Conservation (phyloP, 108 stramenopile species). For the Mayamaea pseudoterrestris region DNA sequence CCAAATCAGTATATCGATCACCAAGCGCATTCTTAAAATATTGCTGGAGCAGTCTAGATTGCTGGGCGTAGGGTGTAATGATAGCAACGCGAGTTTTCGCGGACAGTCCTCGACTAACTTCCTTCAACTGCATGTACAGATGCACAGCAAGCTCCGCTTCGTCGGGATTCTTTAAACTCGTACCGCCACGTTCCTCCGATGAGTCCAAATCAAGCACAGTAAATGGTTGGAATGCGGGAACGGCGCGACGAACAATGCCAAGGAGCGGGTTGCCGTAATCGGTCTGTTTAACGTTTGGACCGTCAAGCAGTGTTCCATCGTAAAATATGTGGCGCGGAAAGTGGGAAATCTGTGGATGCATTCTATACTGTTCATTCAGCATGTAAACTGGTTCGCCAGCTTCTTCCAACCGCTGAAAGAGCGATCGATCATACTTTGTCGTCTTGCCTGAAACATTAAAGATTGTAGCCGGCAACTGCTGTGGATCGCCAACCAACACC, state of each 20-base stretch:
- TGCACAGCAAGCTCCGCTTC: slow-evolving; percentile 73
- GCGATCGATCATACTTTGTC: slow-evolving; percentile 83
- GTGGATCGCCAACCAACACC: slow-evolving; percentile 93
- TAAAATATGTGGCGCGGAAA: slow-evolving; percentile 87
- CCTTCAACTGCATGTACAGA: slow-evolving; percentile 36
- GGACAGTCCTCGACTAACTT: slow-evolving; percentile 32
- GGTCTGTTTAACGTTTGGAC: slow-evolving; percentile 56
- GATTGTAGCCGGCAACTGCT: slow-evolving; percentile 97
- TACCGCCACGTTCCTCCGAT: slow-evolving; percentile 71
- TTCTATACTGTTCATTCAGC: slow-evolving; percentile 95
- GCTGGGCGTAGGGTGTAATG: slow-evolving; percentile 91
- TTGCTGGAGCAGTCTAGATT: slow-evolving; percentile 51
- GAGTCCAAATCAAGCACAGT: slow-evolving; percentile 77
- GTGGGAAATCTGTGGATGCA: slow-evolving; percentile 81
- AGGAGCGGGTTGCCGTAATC: slow-evolving; percentile 63
- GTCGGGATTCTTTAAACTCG: slow-evolving; percentile 58
- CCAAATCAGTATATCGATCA: slow-evolving; percentile 25
- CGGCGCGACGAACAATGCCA: slow-evolving; percentile 19
- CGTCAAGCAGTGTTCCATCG: slow-evolving; percentile 68
- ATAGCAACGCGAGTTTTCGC: slow-evolving; percentile 48
- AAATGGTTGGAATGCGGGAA: slow-evolving; percentile 46
- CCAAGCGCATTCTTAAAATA: slow-evolving; percentile 43
- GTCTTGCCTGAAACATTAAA: slow-evolving; percentile 72
- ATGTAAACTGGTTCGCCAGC: slow-evolving; percentile 85
- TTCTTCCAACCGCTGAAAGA: slow-evolving; percentile 94